Base-by-base conservation (phyloP, 768 basidiomycete genomes). In the Hericium coralloides region DNA sequence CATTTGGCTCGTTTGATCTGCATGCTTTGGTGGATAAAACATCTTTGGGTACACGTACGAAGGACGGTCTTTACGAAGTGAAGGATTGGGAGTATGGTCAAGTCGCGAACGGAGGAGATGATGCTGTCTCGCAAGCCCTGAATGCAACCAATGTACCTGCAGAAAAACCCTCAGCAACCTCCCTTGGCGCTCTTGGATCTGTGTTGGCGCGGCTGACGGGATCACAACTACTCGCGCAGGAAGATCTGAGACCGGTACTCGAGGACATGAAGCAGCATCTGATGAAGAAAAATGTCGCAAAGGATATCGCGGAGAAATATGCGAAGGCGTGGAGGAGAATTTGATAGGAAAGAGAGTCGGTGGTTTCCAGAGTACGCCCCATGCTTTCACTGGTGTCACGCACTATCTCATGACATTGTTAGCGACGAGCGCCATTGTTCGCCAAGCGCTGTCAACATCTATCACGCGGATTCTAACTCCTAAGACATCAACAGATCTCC, bases 271-370 rank as follows among this genome's bases (percentile, higher is more conserved):
- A 95, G 69, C 92, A 95, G 59, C 95, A 98, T 70, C 76, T 99
- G 48, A 98, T 98, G 94, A 84, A 88, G 73, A 98, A 98, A 77
- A 99, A 99, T 65, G 97, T 99, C 4, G 97, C 97, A 4, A 90
- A 84, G 70, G 93, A 95, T 58, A 98, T 98, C 60, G 79, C 95
- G 12, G 92, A 95, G 59, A 92, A 69, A 83, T 99, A 12, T 95
- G 94, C 65, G 93, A 95, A 67, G 84, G 89, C 6, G 93, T 99
- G n/a, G 92, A 92, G 0, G 84, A 92, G 66, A 82, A 81, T 45
- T 77, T 99, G 36, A 79, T 94, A 12, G 97, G 97, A 6, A 92
- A 90, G 72, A 94, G 91, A 70, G 82, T 95, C 9, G 90, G 90
- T 47, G 83, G 93, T 1, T 89, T 95, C 70, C 87, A 89, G 72